Percentiles rank a stretch among this genome's conserved stretches.
Conservation (phyloP, 108 stramenopile genomes). For the Hondaea fermentalgiana region DNA sequence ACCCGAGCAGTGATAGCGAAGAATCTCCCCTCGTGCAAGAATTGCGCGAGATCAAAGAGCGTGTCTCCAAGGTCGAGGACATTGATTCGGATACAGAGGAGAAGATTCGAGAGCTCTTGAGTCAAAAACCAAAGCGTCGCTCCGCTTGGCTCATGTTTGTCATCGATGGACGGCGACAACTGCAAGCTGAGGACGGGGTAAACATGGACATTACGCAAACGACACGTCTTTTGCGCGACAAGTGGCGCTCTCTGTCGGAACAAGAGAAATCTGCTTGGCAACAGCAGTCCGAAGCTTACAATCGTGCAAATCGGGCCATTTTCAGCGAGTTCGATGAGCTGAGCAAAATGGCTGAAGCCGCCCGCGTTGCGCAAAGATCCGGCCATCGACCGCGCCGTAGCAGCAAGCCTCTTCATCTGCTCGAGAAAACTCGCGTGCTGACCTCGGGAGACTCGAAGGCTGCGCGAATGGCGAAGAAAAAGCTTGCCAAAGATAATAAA, state of each 20-base stretch:
- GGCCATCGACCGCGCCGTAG: neutral
- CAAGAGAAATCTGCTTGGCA: neutral
- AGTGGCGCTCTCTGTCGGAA: neutral
- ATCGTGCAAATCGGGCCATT: neutral
- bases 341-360: neutral
- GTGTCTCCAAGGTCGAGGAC: neutral
- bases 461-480: neutral
- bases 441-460: neutral
- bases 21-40: neutral
- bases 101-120: neutral
- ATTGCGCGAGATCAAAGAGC: neutral
- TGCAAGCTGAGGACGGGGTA: neutral
- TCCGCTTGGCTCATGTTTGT: conserved; percentile 16
- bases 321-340: neutral
- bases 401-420: neutral
- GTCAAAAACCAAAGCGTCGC: neutral
- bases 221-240: neutral
- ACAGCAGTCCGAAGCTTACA: neutral
- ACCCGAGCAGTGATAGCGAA: too few species aligned
- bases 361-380: neutral
- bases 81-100: neutral
- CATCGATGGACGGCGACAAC: neutral
- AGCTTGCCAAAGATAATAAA: neutral
- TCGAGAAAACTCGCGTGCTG: neutral
- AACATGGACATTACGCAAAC: neutral